phyloP scores from a whole-genome alignment of 768 basidiomycete genomes.

The Rossbeevera mucosa region DNA sequence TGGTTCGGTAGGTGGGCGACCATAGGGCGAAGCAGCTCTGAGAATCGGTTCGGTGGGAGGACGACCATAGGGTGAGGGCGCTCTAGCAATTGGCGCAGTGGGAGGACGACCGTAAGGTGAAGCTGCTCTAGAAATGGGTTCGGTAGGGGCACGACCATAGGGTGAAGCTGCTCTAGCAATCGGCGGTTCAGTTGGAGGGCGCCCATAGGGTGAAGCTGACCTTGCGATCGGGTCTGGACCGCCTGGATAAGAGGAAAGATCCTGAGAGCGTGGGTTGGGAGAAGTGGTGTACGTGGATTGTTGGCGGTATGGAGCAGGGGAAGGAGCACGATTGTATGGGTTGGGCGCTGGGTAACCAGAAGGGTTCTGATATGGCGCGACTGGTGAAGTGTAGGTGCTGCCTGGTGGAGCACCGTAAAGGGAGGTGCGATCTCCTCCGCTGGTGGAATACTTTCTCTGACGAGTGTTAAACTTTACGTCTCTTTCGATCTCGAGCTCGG shows the following conservation, averaged over 20 bases:
- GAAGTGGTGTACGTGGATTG: constrained; percentile 35
- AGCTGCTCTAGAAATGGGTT: constrained; percentile 37
- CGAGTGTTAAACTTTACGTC: constrained; percentile 31
- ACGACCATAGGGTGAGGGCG: constrained; percentile 30
- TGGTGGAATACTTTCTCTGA: constrained; percentile 44
- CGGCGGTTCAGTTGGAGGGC: constrained; percentile 20
- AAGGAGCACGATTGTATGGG: constrained; percentile 30
- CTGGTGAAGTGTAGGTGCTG: constrained; percentile 23
- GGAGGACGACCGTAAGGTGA: constrained; percentile 35
- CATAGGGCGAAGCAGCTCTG: constrained; percentile 31
- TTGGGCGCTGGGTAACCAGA: constrained; percentile 28
- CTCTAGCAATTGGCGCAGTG: constrained; percentile 33
- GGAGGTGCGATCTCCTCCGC: constrained; percentile 32
- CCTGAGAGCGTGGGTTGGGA: constrained; percentile 47
- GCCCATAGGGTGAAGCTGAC: constrained; percentile 34
- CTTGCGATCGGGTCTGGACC: constrained; percentile 32
- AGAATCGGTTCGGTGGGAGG: constrained; percentile 38
- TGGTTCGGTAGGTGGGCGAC: constrained; percentile 35
- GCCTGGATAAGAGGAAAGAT: constrained; percentile 39
- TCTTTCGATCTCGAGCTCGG: constrained; percentile 30
- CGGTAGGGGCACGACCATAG: constrained; percentile 29
- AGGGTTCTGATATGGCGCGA: constrained; percentile 25
- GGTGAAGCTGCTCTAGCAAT: constrained; percentile 26
- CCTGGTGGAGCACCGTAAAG: constrained; percentile 13
- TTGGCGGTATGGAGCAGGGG: constrained; percentile 31